Base-by-base conservation (phyloP, 352 stramenopile species). In the Globisporangium ultimum region DNA sequence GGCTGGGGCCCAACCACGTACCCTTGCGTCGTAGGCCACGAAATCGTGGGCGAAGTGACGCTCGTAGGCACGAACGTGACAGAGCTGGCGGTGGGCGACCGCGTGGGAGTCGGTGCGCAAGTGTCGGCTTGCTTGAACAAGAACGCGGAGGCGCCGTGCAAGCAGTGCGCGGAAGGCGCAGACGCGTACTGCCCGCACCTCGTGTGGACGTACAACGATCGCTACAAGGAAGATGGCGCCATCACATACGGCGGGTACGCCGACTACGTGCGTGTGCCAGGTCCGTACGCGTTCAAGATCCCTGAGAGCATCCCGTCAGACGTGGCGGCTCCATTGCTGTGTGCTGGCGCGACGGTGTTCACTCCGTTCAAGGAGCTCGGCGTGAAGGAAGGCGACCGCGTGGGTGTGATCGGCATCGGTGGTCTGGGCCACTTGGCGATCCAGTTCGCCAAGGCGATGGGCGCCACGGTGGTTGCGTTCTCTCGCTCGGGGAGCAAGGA, bases 381-480 rank as follows among this genome's bases (percentile, higher is more conserved):
- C 52, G 67, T 84, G 34, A 68, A 84, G 61, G 28, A 58, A 4
- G 77, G 74, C 17, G 61, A 82, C 50, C 79, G 70, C 14, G 71
- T 97, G 2, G 88, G 70, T 12, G 70, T 97, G 15, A 66, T 88
- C 4, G 89, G 89, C 17, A 84, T 96, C 56, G 89, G 89, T 20
- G 89, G 89, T 11, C 69, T 97, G 6, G 88, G 88, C 34, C 89
- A 97, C 67, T 67, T 97, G 54, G 87, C 58, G 12, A 71, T 96
- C 51, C 91, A 96, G 66, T 87, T 96, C 48, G 76, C 68, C 21
- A 73, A 79, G 20, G 87, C 81, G 11, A 72, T 96, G 49, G 80
- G 77, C 18, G 70, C 65, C 13, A 67, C 77, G 7, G 61, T 86
- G 0, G 74, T 84, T 7, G 84, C 87, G 3, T 74, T 97, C 58